Base-by-base conservation (phyloP, 2,329 filamentous ascomycete genomes). In the Hypocrella siamensis region DNA sequence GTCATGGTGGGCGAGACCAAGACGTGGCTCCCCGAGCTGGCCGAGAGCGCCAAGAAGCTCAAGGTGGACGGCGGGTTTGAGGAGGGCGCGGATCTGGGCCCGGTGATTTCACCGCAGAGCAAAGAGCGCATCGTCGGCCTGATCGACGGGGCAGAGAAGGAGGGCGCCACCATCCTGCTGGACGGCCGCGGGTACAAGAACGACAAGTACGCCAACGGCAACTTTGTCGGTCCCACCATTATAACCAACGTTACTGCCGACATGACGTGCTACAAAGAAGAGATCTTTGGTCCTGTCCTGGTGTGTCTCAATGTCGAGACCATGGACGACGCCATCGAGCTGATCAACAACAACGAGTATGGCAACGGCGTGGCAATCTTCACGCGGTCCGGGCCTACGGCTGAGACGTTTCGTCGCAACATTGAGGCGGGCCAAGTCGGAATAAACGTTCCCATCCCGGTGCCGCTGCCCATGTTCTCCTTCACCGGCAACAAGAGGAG, bases 331-430 rank as follows among this genome's bases (percentile, higher is more conserved):
- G 82, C 81, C 24, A 76, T 90, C 45, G 70, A 79, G 19, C 61
- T 86, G 40, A 86, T 90, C 63, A 90, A 90, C 61, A 64, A 60
- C 38, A 90, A 90, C 58, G 79, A 85, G 56, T 90, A 90, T 54
- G 82, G 82, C 43, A 90, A 90, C 61, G 82, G 82, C 42, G 76
- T 76, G 9, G 81, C 83, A 46, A 82, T 90, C 61, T 90, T 90
- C 63, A 90, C 82, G 11, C 67, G 70, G 40, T 81, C 73, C 15
- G 82, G 82, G 16, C 63, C 81, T 6, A 84, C 80, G 11, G 83
- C 82, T 26, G 75, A 78, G 49, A 67, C 68, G 17, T 90, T 88
- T 70, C 76, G 83, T 47, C 72, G 74, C 49, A 71, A 79, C 50
- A 84, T 90, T 45, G 79, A 90, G 60, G 80, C 81, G 33, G 82